Percentiles rank a stretch among this genome's conserved stretches.
Conservation (phyloP, 2,329 filamentous ascomycete species). For the Penicillium hesseltinei region DNA sequence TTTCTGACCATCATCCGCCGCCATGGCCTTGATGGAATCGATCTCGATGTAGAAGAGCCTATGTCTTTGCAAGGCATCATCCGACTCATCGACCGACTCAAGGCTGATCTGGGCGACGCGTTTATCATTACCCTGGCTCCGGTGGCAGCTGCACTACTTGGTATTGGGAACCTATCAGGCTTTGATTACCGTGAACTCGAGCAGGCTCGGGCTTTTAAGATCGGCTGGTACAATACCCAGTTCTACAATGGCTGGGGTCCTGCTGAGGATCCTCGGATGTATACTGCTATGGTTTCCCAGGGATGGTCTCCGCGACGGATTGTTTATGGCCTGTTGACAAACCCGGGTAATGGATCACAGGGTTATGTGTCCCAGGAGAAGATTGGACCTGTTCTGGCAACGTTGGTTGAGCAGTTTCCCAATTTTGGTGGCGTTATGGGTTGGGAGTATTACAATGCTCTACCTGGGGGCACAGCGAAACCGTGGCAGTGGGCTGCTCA, state of each 20-base stretch:
- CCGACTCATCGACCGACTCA: conserved; percentile 65
- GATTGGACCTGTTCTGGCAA: conserved; percentile 57
- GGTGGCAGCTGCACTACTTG: conserved; percentile 71
- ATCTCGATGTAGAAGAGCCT: conserved; percentile 76
- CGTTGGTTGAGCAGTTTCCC: conserved; percentile 60
- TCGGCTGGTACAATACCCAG: conserved; percentile 86
- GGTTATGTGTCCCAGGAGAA: conserved; percentile 62
- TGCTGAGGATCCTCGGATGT: conserved; percentile 50
- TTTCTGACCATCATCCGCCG: conserved; percentile 63
- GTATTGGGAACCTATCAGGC: conserved; percentile 66
- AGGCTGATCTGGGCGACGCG: conserved; percentile 46
- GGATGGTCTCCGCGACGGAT: conserved; percentile 74
- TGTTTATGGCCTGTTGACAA: conserved; percentile 78
- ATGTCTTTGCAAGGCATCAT: conserved; percentile 67
- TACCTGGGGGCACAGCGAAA: conserved; percentile 59
- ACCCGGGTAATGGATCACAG: conserved; percentile 66
- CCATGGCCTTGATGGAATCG: conserved; percentile 65
- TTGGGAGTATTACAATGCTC: conserved; percentile 91
- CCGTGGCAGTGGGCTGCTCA: conserved; percentile 77
- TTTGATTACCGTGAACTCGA: conserved; percentile 79
- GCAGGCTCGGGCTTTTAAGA: conserved; percentile 60
- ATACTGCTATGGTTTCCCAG: conserved; percentile 42
- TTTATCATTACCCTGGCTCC: conserved; percentile 82
- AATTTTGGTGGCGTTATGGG: conserved; percentile 86
- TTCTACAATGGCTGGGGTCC: conserved; percentile 92